Base-by-base conservation (phyloP, 495 filamentous ascomycete species). In the Aspergillus sparsus region DNA sequence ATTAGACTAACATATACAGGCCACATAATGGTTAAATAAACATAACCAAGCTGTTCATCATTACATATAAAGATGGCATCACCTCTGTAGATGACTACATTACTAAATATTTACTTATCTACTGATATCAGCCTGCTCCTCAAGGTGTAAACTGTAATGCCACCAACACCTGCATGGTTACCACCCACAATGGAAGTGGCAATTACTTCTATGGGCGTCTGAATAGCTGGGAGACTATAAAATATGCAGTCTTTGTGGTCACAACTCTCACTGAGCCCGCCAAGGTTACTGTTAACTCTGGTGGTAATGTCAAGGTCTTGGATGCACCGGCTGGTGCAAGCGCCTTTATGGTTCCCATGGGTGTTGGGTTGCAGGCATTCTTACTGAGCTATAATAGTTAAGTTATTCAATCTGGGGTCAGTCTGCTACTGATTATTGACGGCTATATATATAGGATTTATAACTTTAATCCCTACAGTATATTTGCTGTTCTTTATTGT, bases 21-120 rank as follows among this genome's bases (percentile, higher is more conserved):
- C 81, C 82, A 10, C 85, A 86, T 59, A 70, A 74, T 13, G 83
- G 79, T 10, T 87, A 78, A 73, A 74, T 84, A 7, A 79, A 82
- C 13, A 80, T 86, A 74, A 72, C 82, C 6, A 78, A 80, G 58
- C 79, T 80, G 0, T 87, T 81, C 67, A 83, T 85, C 57, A 69
- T 76, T 6, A 83, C 83, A 4, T 87, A 73, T 71, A 82, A 85
- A 61, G 80, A 79, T 35, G 83, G 83, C 13, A 73, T 66, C 8
- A 71, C 64, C 5, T 62, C 57, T 3, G 67, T 78, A 0, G 60
- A 66, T 6, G 58, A 70, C 34, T 76, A 76, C 60, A 77, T 84
- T 58, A 71, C 70, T 6, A 71, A 79, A 33, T 83, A 86, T 45
- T 68, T 82, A 57, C 63, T 83, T 7, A 66, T 84, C 3, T 84